Evolutionary conservation across 768 basidiomycete species (phyloP).

Genomic region (Epithele typhae): DNA sequence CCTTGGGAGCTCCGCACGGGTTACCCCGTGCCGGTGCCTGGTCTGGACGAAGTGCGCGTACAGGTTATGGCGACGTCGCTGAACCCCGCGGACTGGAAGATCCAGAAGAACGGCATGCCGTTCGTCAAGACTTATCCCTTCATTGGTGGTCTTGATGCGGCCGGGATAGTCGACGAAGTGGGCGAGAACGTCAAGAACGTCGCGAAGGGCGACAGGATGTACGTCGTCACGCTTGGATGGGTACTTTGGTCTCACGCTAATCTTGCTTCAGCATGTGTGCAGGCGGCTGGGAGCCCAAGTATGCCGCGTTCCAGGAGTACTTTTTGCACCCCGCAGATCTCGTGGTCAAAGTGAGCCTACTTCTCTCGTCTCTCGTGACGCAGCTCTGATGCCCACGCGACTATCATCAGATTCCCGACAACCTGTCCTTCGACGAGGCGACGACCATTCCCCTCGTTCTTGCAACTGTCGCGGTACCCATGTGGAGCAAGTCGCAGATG

Average conservation of each 20-base stretch:
- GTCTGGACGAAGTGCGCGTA: conserved; percentile 25
- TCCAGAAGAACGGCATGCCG: conserved; percentile 23
- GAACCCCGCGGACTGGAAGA: conserved; percentile 34
- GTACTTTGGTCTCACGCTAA: conserved; percentile 6
- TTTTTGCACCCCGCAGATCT: conserved; percentile 8
- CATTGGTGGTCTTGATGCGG: too few relatives aligned
- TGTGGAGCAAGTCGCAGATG: conserved; percentile 16
- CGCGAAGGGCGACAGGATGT: too few relatives aligned
- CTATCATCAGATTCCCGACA: conserved; percentile 26
- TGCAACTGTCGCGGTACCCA: conserved; percentile 25
- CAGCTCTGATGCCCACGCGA: too few relatives aligned
- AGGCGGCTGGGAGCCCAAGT: conserved; percentile 12
- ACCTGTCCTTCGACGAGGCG: conserved; percentile 28
- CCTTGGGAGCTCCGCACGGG: conserved; percentile 4
- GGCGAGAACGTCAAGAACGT: too few relatives aligned
- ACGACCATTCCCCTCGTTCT: conserved; percentile 27
- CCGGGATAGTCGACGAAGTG: too few relatives aligned
- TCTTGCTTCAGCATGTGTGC: conserved; percentile 18
- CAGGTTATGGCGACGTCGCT: conserved; percentile 26
- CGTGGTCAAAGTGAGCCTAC: conserved; percentile 15
- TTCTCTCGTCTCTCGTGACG: too few relatives aligned
- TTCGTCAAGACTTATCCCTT: too few relatives aligned
- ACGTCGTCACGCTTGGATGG: too few relatives aligned
- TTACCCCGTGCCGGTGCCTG: conserved; percentile 5
- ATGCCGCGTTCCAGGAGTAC: conserved; percentile 17